Evolutionary conservation across 1,139 yeast species (phyloP).

Genomic region (Yamadazyma atlantica): DNA sequence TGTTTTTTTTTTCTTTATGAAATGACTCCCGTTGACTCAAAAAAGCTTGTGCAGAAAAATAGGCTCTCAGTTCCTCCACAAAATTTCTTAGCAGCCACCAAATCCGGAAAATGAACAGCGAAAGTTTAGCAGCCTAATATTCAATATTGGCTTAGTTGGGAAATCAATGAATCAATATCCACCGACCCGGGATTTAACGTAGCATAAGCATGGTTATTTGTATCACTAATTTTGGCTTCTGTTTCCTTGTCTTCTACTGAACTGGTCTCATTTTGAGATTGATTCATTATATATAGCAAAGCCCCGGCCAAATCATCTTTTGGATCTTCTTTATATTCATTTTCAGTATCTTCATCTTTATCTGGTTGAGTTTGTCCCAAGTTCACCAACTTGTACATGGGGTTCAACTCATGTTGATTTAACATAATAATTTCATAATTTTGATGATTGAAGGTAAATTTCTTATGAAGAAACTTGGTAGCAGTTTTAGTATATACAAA

Average conservation of each 20-base stretch:
- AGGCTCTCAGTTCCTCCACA: background rate
- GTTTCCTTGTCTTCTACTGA: background rate
- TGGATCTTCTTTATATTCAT: background rate
- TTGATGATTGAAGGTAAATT: background rate
- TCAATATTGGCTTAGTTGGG: background rate
- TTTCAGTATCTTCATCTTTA: background rate
- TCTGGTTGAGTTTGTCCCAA: background rate
- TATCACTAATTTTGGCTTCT: too few relatives aligned
- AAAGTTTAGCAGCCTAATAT: background rate
- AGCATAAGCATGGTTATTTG: background rate
- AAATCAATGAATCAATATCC: background rate
- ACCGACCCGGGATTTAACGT: background rate
- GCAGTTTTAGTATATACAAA: background rate
- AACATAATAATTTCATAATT: slow-evolving; percentile 1
- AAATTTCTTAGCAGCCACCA: slow-evolving; percentile 3
- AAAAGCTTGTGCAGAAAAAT: background rate
- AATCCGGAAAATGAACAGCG: slow-evolving; percentile 1
- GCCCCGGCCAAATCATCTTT: background rate
- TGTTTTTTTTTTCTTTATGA: too few relatives aligned
- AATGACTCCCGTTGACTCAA: background rate
- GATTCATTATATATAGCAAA: background rate
- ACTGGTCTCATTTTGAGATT: background rate
- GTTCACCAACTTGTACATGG: background rate
- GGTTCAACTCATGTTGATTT: background rate
- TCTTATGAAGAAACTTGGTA: background rate